Evolutionary conservation across 2,329 filamentous ascomycete species (phyloP), one percentile per base, ranked within the genome.

Genomic region (Trichoderma guizhouense): DNA sequence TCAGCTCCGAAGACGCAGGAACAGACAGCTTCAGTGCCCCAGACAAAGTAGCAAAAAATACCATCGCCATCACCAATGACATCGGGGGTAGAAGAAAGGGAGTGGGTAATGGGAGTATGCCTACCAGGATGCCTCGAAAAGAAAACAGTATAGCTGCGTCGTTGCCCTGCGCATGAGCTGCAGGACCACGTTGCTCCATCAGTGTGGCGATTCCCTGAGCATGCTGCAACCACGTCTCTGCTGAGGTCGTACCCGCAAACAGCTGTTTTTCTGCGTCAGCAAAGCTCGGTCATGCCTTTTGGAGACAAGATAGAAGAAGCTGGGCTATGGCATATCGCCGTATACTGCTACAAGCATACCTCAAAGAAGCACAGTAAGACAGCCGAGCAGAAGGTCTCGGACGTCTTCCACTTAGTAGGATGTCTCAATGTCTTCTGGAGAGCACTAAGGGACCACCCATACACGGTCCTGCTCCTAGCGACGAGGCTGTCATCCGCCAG

Each of bases 301-400:
- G 32, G 28, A 60, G 34, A 21, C 64, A 68, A 12, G n/a, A 21
- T 24, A 47, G 7, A 21, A 24, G 18, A 36, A 30, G 24, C 8
- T 24, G 7, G 26, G 28, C 12, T 58, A 28, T 58, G 63, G 11
- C 21, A 12, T 64, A 3, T 58, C 24, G 21, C 30, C 18, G 14
- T 14, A 7, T 34, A 43, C 18, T 34, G 6, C 3, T 21, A 7
- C 28, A 1, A 14, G 15, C 53, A 62, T 76, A 83, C 81, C 79
- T 83, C 83, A 39, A 79, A 83, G 18, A 82, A 75, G 68, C 82
- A 82, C 53, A 84, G 74, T 51, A 84, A 73, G 74, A 84, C 82
- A 58, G 81, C 79, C 2, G 84, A 76, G 67, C 81, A 83, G 30
- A 83, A 75, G n/a, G 82, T 84, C 75, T 84, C 83, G 1, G 81